Percentiles rank a stretch among this genome's conserved stretches.
Evolutionary conservation across 164 flowering plant species (phyloP).

Genomic region (Santalum album): DNA sequence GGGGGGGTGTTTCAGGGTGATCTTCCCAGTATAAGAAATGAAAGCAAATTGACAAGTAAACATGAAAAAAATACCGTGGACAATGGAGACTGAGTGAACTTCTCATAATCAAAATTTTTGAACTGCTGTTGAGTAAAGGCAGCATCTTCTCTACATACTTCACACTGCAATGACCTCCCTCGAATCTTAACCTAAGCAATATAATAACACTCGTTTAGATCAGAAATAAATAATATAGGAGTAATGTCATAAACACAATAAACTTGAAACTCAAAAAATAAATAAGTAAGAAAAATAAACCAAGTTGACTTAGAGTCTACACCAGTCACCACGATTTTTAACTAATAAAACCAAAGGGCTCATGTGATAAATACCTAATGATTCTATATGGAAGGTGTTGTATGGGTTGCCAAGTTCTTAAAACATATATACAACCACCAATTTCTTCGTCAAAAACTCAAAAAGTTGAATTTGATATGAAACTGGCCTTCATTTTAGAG

Average conservation of each 20-base stretch:
- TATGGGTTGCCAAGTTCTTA: too few species aligned
- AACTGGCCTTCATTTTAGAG: too few species aligned
- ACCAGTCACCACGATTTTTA: neutral
- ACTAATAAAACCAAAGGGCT: too few species aligned
- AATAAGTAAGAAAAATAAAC: neutral
- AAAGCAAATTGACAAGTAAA: neutral
- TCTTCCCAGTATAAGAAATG: neutral
- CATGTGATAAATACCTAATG: too few species aligned
- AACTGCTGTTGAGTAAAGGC: slow-evolving; percentile 37
- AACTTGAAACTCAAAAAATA: neutral
- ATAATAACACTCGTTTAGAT: neutral
- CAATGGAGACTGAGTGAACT: slow-evolving; percentile 69
- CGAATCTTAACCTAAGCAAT: slow-evolving; percentile 70
- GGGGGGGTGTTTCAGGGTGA: too few species aligned
- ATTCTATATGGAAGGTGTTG: too few species aligned
- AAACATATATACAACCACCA: too few species aligned
- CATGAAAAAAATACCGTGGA: slow-evolving; percentile 33
- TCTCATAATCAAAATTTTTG: slow-evolving; percentile 73
- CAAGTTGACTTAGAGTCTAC: neutral
- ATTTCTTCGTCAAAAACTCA: too few species aligned
- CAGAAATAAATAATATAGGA: too few species aligned
- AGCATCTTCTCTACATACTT: slow-evolving; percentile 74
- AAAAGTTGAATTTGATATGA: too few species aligned
- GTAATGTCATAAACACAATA: neutral
- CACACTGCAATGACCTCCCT: slow-evolving; percentile 68